Conservation (phyloP, 73 alveolate species). For the Blepharisma stoltei region DNA sequence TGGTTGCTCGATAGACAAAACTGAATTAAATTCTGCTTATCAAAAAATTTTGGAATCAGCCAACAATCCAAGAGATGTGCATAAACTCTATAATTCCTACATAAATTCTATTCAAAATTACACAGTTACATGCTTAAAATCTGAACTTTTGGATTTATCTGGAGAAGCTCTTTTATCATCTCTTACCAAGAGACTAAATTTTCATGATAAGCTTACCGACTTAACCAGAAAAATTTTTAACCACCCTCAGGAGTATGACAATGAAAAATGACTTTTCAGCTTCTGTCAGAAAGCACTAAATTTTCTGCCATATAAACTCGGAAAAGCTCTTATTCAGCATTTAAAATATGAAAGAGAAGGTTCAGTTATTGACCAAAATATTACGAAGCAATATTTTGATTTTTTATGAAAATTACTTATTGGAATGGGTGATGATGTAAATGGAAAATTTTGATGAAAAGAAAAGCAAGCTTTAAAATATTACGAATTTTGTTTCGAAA, state of each 20-base stretch:
- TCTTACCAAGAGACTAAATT: conserved; percentile 46
- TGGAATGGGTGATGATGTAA: conserved; percentile 29
- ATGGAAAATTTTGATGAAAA: conserved; percentile 43
- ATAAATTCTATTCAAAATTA: conserved; percentile 32
- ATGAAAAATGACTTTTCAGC: conserved; percentile 41
- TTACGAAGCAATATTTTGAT: conserved; percentile 39
- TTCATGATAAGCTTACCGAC: conserved; percentile 47
- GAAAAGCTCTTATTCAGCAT: conserved; percentile 41
- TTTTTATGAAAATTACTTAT: conserved; percentile 37
- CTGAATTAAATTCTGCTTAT: background rate
- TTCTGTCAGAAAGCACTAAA: conserved; percentile 43
- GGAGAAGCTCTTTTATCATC: conserved; percentile 39
- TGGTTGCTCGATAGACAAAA: no score
- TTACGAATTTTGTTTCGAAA: conserved; percentile 53
- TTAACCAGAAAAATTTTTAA: conserved; percentile 56
- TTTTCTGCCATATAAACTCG: conserved; percentile 1
- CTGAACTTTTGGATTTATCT: conserved; percentile 31
- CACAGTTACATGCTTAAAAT: conserved; percentile 31
- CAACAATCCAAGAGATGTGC: conserved; percentile 42
- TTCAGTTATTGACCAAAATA: conserved; percentile 36
- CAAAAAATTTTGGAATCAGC: conserved; percentile 45
- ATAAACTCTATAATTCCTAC: conserved; percentile 44
- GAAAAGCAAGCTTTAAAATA: conserved; percentile 45
- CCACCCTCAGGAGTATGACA: conserved; percentile 54
- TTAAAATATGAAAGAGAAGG: conserved; percentile 42